Conservation (phyloP, 2,329 filamentous ascomycete species). For the Colletotrichum sp. region DNA sequence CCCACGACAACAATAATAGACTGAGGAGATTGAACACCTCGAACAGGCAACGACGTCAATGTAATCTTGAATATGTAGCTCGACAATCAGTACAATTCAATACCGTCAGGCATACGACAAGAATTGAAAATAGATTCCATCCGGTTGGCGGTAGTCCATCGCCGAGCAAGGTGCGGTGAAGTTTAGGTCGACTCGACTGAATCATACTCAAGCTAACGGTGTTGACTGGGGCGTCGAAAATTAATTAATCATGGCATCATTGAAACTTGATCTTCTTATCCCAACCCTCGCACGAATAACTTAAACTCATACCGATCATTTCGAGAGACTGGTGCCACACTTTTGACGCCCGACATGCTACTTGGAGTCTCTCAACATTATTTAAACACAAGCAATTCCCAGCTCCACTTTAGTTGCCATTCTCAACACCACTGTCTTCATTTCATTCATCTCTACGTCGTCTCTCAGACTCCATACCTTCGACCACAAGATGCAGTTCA, state of each 20-base stretch:
- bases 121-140: background rate
- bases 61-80: no score
- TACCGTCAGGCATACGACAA: no score
- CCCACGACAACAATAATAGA: no score
- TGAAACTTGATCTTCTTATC: background rate
- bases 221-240: background rate
- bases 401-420: background rate
- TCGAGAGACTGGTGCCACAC: background rate
- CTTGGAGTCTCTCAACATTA: background rate
- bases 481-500: background rate
- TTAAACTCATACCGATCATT: background rate
- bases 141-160: background rate
- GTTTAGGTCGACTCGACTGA: background rate
- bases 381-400: background rate
- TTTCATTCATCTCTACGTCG: background rate
- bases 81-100: no score
- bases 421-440: background rate
- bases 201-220: background rate
- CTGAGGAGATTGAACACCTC: no score
- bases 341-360: background rate
- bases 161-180: background rate
- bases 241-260: background rate
- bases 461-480: no score
- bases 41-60: no score
- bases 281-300: background rate